Evolutionary conservation across 805 yeast genomes (phyloP), one percentile per base, ranked within the genome.

Genomic region (Zygosaccharomyces bisporus): DNA sequence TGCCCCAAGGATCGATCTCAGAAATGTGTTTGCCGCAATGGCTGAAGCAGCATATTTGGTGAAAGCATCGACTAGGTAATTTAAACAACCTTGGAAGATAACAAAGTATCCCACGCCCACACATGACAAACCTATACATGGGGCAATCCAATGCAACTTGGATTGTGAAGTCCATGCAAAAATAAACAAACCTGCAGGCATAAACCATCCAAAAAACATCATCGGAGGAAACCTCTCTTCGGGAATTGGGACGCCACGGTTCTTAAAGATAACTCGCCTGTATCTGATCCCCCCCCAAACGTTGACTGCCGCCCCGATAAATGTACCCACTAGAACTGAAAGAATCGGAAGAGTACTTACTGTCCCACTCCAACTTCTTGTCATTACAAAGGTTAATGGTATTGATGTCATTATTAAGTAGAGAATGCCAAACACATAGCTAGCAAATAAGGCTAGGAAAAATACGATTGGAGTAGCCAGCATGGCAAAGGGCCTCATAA

Each of bases 341-440:
- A 35, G 16, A 24, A 35, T 35, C 27, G 39, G 39, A 2, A 35
- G 17, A n/a, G 21, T 35, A 12, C 27, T 17, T 14, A 35, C 29
- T 9, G 39, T 35, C 7, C 39, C 39, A n/a, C 20, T 17, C 39
- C 39, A 35, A 4, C 27, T 27, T 13, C 39, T 21, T n/a, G 39
- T 35, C 39, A 35, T 35, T 18, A n/a, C 16, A 13, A 35, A 35
- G 14, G 39, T 35, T 17, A 35, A 14, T 4, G 39, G 29, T 12
- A 35, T 7, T 13, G 39, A 35, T n/a, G 39, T 35, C 19, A 35
- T 27, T 13, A 35, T 35, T 54, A 86, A 61, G 61, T 87, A 86
- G 34, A 86, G 64, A 59, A 86, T 80, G 55, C 93, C 95, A 59
- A 86, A 86, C 43, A 87, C 78, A 61, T 85, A 85, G 1, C 93